A percentile compares a stretch with the other conserved stretches of the same genome.
phyloP scores from a whole-genome alignment of 208 protist species.

The Trypanosoma avium region DNA sequence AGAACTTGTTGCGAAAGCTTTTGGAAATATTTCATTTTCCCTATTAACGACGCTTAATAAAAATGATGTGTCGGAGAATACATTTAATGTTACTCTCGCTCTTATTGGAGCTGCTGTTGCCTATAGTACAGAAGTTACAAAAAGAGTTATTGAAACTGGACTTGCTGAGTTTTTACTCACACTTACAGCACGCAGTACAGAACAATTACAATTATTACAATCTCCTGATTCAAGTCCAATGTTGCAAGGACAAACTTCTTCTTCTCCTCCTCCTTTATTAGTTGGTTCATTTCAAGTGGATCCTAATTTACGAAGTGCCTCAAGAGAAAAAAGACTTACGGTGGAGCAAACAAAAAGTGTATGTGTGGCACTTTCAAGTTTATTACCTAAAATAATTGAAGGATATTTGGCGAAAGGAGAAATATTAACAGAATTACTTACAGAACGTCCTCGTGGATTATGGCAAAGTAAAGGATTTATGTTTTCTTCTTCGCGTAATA shows the following conservation, averaged over 20 bases:
- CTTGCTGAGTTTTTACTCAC: constrained; percentile 28
- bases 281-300: not conserved
- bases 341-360: constrained; percentile 48
- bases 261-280: too few species aligned
- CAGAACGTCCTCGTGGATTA: constrained; percentile 17
- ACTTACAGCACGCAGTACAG: constrained; percentile 16
- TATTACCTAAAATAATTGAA: constrained; percentile 40
- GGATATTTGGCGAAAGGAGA: constrained; percentile 41
- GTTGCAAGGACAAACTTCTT: not conserved
- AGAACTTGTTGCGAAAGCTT: constrained; percentile 46
- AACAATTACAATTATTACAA: constrained; percentile 3
- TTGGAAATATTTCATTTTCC: constrained; percentile 43
- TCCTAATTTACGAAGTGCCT: not conserved
- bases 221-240: not conserved
- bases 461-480: not conserved
- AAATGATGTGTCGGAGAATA: constrained; percentile 40
- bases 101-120: constrained; percentile 51
- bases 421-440: constrained; percentile 16
- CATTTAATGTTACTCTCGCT: constrained; percentile 39
- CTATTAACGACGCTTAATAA: constrained; percentile 43
- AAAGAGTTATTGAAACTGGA: constrained; percentile 40
- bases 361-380: constrained; percentile 41
- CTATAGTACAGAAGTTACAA: constrained; percentile 42
- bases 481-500: too few species aligned
- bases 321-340: constrained; percentile 25